Evolutionary conservation across 805 yeast genomes (phyloP).

Genomic region (Kodamaea leandrae): DNA sequence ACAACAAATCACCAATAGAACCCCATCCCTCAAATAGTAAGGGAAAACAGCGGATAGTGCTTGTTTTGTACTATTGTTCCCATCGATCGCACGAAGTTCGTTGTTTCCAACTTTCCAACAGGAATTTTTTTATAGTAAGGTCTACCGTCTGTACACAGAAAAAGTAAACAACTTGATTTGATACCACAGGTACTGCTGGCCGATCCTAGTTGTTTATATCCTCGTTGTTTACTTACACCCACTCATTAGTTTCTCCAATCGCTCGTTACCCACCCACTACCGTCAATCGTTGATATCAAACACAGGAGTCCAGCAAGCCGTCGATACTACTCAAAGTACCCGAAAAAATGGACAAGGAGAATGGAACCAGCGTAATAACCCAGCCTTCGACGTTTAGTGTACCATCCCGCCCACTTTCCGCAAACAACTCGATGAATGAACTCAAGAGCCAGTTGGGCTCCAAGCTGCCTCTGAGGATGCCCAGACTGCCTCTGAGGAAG

Average conservation of each 20-base stretch:
- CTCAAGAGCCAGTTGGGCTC: neutral
- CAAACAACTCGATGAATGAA: slow-evolving; percentile 10
- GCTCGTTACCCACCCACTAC: too few species aligned
- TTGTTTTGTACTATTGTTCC: slow-evolving; percentile 1
- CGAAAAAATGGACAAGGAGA: slow-evolving; percentile 11
- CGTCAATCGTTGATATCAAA: too few species aligned
- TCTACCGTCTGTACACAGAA: neutral
- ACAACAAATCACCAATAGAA: slow-evolving; percentile 1
- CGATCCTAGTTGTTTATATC: neutral
- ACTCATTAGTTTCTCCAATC: too few species aligned
- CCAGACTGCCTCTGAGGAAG: slow-evolving; percentile 4
- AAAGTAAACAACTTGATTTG: neutral
- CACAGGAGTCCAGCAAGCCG: too few species aligned
- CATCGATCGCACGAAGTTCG: neutral
- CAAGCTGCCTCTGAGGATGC: slow-evolving; percentile 1
- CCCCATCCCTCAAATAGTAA: slow-evolving; percentile 1
- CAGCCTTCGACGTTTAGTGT: slow-evolving; percentile 7
- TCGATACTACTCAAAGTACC: too few species aligned
- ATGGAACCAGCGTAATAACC: slow-evolving; percentile 13
- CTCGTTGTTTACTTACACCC: neutral
- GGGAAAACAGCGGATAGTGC: neutral
- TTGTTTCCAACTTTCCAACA: neutral
- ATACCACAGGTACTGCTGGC: too few species aligned
- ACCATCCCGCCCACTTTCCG: slow-evolving; percentile 6
- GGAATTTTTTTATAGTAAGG: neutral